These are phyloP conservation scores for Pleodorina starrii DNA, from an alignment of 139 green algal species.

Conservation along the genomic window DNA sequence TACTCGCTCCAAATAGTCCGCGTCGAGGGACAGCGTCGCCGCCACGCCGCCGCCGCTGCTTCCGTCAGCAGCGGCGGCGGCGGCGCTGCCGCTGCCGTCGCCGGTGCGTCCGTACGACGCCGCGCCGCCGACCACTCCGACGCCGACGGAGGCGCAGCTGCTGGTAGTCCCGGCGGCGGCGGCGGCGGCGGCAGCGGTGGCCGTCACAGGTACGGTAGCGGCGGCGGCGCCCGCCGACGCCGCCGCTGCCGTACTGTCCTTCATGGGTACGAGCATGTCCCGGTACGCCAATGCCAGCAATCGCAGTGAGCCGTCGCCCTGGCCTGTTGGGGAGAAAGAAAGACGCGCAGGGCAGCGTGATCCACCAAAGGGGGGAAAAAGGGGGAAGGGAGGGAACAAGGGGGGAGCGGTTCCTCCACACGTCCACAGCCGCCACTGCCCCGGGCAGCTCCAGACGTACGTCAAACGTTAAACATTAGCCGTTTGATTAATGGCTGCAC, in stretches of 20 bases:
- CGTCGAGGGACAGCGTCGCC: not conserved
- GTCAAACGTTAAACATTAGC: too few species aligned
- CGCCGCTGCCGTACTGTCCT: not conserved
- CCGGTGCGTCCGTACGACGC: not conserved
- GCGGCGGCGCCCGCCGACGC: not conserved
- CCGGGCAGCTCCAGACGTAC: too few species aligned
- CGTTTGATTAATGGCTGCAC: too few species aligned
- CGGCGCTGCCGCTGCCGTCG: too few species aligned
- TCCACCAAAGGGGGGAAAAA: too few species aligned
- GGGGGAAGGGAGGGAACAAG: too few species aligned
- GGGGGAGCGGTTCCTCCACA: too few species aligned
- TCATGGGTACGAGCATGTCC: conserved; percentile 60
- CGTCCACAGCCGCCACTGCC: too few species aligned
- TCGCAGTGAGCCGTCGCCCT: conserved; percentile 66
- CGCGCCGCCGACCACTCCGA: not conserved
- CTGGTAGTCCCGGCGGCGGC: too few species aligned
- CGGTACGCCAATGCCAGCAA: conserved; percentile 85
- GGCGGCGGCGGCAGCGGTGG: not conserved
- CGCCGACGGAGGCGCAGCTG: not conserved
- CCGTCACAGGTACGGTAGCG: not conserved
- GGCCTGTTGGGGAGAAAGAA: not conserved
- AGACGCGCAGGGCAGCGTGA: too few species aligned
- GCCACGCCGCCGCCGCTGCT: not conserved
- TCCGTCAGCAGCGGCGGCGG: too few species aligned
- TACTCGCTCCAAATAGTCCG: conserved; percentile 13